Evolutionary conservation across 345 rosid species (phyloP).

Genomic region (Heritiera fomes): DNA sequence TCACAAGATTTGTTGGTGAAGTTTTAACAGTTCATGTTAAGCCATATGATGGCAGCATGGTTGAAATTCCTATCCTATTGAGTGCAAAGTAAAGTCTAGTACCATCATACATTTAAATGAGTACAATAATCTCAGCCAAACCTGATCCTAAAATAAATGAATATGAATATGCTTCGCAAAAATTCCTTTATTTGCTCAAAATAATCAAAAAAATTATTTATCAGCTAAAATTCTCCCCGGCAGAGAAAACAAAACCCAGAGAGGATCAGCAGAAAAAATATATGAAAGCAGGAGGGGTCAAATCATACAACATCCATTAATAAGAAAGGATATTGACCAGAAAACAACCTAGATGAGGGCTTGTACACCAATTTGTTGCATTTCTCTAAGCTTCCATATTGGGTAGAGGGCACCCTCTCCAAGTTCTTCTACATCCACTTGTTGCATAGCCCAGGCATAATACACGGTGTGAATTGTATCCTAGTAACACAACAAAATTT

Average conservation of each 20-base stretch:
- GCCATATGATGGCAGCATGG: background rate
- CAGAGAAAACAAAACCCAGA: conserved; percentile 27
- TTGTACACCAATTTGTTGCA: conserved; percentile 68
- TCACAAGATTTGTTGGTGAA: no score
- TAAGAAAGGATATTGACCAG: background rate
- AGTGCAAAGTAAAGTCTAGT: background rate
- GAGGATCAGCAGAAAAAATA: background rate
- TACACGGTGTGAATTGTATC: conserved; percentile 83
- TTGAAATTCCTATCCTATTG: background rate
- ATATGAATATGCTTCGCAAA: background rate
- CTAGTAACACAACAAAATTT: conserved; percentile 29
- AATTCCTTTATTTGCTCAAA: conserved; percentile 10
- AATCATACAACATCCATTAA: conserved; percentile 21
- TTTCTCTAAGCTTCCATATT: conserved; percentile 84
- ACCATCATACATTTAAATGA: background rate
- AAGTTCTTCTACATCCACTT: conserved; percentile 82
- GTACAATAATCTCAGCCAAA: background rate
- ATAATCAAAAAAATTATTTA: background rate
- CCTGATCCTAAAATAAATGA: background rate
- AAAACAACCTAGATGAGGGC: conserved; percentile 57
- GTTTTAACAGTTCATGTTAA: background rate
- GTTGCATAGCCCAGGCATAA: conserved; percentile 96
- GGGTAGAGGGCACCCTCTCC: conserved; percentile 84
- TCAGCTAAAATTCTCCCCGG: conserved; percentile 21
- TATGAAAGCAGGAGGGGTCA: background rate